Evolutionary conservation across 495 filamentous ascomycete species (phyloP).

Genomic region (Aspergillus cristatus): DNA sequence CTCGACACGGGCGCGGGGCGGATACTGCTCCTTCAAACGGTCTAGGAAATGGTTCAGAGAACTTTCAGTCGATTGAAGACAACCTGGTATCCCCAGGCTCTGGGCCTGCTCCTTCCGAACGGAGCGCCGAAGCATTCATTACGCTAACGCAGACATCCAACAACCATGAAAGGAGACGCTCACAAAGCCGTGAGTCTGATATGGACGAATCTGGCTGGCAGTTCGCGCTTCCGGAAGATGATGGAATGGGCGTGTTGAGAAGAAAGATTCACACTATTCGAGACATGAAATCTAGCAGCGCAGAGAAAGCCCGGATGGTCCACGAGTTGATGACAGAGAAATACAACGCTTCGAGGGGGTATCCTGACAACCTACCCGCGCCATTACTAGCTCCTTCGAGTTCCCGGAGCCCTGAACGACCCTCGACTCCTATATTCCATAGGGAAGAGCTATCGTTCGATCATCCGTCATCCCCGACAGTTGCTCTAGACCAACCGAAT

Average conservation of each 20-base stretch:
- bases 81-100: too few relatives aligned
- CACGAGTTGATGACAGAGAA: constrained; percentile 75
- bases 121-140: too few relatives aligned
- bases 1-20: constrained; percentile 1
- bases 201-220: constrained; percentile 13
- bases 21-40: not conserved
- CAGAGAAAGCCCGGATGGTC: constrained; percentile 74
- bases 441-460: constrained; percentile 18
- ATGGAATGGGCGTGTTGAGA: constrained; percentile 76
- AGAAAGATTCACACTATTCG: constrained; percentile 72
- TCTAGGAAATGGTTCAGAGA: too few relatives aligned
- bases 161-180: not conserved
- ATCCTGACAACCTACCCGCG: constrained; percentile 18
- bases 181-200: constrained; percentile 5
- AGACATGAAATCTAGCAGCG: constrained; percentile 46
- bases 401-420: constrained; percentile 25
- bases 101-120: too few relatives aligned
- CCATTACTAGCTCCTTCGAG: constrained; percentile 21
- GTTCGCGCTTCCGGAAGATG: constrained; percentile 70
- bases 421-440: constrained; percentile 24
- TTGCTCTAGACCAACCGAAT: constrained; percentile 22
- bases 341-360: constrained; percentile 47
- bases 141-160: not conserved
- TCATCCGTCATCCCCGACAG: constrained; percentile 21
- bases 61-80: too few relatives aligned